phyloP scores from a whole-genome alignment of 306 rosid genomes.

The Quercus ilex region DNA sequence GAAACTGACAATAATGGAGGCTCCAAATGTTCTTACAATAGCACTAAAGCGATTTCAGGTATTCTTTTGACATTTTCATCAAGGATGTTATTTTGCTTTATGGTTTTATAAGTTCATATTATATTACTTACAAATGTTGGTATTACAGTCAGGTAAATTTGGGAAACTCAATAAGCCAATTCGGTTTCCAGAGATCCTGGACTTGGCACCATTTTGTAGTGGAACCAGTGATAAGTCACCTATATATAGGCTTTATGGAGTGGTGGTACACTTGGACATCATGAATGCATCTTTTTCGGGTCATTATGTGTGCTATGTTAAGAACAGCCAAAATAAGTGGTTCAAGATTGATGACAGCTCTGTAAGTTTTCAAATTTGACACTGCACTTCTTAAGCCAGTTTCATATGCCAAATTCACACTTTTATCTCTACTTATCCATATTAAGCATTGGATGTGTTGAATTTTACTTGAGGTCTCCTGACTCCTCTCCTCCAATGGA shows the following conservation, averaged over 20 bases:
- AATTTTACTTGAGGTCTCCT: not conserved
- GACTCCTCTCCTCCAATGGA: no score
- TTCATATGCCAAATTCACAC: not conserved
- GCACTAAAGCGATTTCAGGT: slow-evolving; percentile 98
- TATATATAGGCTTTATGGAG: slow-evolving; percentile 78
- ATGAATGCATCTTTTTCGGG: slow-evolving; percentile 98
- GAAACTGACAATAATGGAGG: slow-evolving; percentile 86
- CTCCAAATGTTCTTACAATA: slow-evolving; percentile 91
- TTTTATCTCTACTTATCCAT: not conserved
- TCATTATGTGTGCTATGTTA: slow-evolving; percentile 92
- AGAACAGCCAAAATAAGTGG: slow-evolving; percentile 87
- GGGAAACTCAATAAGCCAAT: slow-evolving; percentile 96
- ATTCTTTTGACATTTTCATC: slow-evolving; percentile 18
- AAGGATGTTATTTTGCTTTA: slow-evolving; percentile 2
- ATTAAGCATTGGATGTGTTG: not conserved
- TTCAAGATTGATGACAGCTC: slow-evolving; percentile 93
- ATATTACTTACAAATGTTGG: not conserved
- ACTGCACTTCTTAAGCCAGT: slow-evolving; percentile 5
- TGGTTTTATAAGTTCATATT: slow-evolving; percentile 1
- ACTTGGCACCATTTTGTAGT: slow-evolving; percentile 85
- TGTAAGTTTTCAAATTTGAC: slow-evolving; percentile 43
- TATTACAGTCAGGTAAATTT: slow-evolving; percentile 84
- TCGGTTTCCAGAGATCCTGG: slow-evolving; percentile 73
- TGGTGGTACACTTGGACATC: slow-evolving; percentile 87
- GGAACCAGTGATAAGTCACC: slow-evolving; percentile 92